Base-by-base conservation (phyloP, 768 basidiomycete species). In the Kwoniella heveanensis region DNA sequence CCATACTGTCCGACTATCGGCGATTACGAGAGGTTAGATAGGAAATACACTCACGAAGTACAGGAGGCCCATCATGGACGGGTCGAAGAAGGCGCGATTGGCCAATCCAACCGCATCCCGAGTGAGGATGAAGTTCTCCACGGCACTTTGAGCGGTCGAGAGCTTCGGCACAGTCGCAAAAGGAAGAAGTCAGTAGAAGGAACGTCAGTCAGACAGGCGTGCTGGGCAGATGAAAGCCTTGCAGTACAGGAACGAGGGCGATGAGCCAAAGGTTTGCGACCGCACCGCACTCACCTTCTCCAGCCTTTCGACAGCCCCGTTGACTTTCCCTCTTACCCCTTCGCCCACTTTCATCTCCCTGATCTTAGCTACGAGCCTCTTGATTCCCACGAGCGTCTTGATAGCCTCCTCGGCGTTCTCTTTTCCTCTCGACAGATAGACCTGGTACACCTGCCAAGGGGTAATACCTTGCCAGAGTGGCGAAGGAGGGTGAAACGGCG, bases 11-110 rank as follows among this genome's bases (percentile, higher is more conserved):
- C n/a, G n/a, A n/a, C n/a, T n/a, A n/a, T n/a, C n/a, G n/a, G n/a
- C n/a, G n/a, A n/a, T n/a, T n/a, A n/a, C n/a, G n/a, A n/a, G n/a
- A n/a, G n/a, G n/a, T n/a, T n/a, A n/a, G n/a, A n/a, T n/a, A n/a
- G n/a, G n/a, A n/a, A n/a, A n/a, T n/a, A n/a, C 13, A 70, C 79
- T 65, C 48, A 81, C 80, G 81, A 98, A 98, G 80, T 99, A 99
- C 22, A 99, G 83, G 76, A 97, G 81, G 15, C 92, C 93, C 70
- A 98, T 82, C 93, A 98, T 96, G 21, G 90, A 90, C 0, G 95
- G 96, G 79, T 92, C 91, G 82, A 96, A 98, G 83, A 96, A 98
- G 2, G 96, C 95, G 46, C 88, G 85, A 58, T 77, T 77, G 25
- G 79, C 75, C 17, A 80, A 51, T 19, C 54, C 61, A 2, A 74